These are phyloP conservation scores for Coemansia sp. DNA, from an alignment of 192 early-diverging fungal species.

Conservation along the genomic window DNA sequence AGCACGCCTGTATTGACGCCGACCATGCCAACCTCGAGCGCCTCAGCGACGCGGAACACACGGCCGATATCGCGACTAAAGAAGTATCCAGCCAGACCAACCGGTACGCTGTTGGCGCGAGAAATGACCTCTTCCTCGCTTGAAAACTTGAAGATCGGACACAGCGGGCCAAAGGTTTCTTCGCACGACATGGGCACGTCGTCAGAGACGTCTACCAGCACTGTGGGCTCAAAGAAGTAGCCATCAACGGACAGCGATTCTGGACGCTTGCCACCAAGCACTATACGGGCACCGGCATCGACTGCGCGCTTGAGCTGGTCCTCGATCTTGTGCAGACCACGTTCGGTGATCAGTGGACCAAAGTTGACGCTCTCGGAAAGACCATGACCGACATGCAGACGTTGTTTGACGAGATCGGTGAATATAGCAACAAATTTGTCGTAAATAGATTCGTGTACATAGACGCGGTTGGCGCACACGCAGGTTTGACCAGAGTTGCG, in stretches of 20 bases:
- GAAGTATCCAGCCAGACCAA: constrained; percentile 85
- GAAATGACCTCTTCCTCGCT: constrained; percentile 78
- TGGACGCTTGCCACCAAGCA: constrained; percentile 62
- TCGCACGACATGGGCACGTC: constrained; percentile 70
- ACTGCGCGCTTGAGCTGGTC: constrained; percentile 72
- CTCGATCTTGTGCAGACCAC: constrained; percentile 67
- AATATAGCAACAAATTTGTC: constrained; percentile 69
- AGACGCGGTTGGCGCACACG: constrained; percentile 68
- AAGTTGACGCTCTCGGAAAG: constrained; percentile 63
- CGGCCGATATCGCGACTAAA: constrained; percentile 74
- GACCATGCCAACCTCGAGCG: constrained; percentile 86
- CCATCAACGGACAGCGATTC: constrained; percentile 44
- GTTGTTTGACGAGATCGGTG: constrained; percentile 50
- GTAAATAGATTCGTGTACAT: constrained; percentile 67
- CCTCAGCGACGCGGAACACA: constrained; percentile 78
- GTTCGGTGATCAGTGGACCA: constrained; percentile 80
- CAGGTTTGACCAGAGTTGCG: constrained; percentile 78
- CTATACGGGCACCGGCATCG: constrained; percentile 66
- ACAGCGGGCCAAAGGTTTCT: constrained; percentile 93
- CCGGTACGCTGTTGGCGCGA: constrained; percentile 69
- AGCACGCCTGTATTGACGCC: constrained; percentile 77
- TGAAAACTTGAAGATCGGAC: constrained; percentile 71
- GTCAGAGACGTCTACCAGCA: constrained; percentile 67
- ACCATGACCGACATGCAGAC: constrained; percentile 74
- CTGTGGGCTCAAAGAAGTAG: constrained; percentile 81